phyloP scores from a whole-genome alignment of 2,329 filamentous ascomycete genomes.

The Sclerotinia spermophila region DNA sequence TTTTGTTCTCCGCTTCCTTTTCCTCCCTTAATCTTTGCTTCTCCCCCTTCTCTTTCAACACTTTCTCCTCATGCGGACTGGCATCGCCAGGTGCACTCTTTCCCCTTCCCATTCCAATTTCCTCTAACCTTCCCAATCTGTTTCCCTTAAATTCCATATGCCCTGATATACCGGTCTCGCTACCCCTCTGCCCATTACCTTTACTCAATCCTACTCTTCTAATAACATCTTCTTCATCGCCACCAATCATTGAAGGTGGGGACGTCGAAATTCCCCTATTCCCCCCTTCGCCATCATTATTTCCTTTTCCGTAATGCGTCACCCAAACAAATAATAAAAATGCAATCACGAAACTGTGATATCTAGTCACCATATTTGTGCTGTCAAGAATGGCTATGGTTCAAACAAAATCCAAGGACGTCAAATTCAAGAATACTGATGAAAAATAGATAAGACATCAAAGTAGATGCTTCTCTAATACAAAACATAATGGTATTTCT shows the following conservation, averaged over 20 bases:
- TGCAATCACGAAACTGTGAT: not conserved
- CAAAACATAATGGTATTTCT: not conserved
- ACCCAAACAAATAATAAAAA: constrained; percentile 6
- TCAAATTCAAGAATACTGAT: not conserved
- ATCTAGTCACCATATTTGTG: not conserved
- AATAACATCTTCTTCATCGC: not conserved
- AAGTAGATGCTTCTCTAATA: not conserved
- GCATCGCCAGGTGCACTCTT: not conserved
- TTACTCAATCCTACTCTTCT: too few relatives aligned
- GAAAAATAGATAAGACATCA: not conserved
- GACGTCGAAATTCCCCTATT: not conserved
- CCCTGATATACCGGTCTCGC: not conserved
- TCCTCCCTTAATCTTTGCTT: not conserved
- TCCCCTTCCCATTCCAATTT: not conserved
- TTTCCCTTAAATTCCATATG: too few relatives aligned
- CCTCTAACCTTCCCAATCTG: not conserved
- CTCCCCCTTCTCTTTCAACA: not conserved
- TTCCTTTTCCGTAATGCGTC: not conserved
- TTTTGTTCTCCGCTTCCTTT: not conserved
- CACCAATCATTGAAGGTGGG: not conserved
- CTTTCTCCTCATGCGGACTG: not conserved
- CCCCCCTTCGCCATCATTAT: not conserved
- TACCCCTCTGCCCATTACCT: too few relatives aligned
- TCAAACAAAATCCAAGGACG: not conserved
- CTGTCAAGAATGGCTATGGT: not conserved